Base-by-base conservation (phyloP, 106 monocot species). In the Amphibolis antarctica region DNA sequence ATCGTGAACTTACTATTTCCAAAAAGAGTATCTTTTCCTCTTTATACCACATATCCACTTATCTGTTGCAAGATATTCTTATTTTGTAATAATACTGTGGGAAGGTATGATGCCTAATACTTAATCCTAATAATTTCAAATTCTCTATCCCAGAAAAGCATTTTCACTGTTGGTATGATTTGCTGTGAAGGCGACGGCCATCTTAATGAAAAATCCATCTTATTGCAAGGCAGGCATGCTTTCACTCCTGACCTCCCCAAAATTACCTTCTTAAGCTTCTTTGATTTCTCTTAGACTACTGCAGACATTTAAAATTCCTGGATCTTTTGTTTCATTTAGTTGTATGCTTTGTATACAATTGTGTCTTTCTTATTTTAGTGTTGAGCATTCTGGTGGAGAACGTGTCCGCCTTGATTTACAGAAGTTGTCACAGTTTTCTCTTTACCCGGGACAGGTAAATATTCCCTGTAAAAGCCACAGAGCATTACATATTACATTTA, bases 91-190 rank as follows among this genome's bases (percentile, higher is more conserved):
- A 36, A 4, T 2, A 4, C 7, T 36, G 36, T 36, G 36, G 36
- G 4, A 36, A 36, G 36, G 7, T 36, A 36, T 36, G 36, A 4
- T 36, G 36, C 36, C 21, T 42, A 14, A 43, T 47, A 46, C 13
- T 22, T 25, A n/a, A n/a, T 2, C 3, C 14, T 25, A 19, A 25
- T 20, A 60, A 45, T 24, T 63, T 10, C 0, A 46, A 22, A 63
- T n/a, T n/a, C 14, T 46, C 15, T 13, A 13, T 55, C 60, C 20
- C 82, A 98, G 98, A 83, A 85, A 76, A 79, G 68, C 54, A 71
- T 85, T 68, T 98, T 98, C 75, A 45, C 98, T 2, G 90, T 98
- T 62, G 98, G 98, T 55, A 87, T 91, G 84, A 59, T 98, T 63
- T 80, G 74, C 62, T 87, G 81, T 75, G 87, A 98, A 66, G 86